These are phyloP conservation scores for Boletus edulis DNA, from an alignment of 768 basidiomycete genomes.

Conservation along the genomic window DNA sequence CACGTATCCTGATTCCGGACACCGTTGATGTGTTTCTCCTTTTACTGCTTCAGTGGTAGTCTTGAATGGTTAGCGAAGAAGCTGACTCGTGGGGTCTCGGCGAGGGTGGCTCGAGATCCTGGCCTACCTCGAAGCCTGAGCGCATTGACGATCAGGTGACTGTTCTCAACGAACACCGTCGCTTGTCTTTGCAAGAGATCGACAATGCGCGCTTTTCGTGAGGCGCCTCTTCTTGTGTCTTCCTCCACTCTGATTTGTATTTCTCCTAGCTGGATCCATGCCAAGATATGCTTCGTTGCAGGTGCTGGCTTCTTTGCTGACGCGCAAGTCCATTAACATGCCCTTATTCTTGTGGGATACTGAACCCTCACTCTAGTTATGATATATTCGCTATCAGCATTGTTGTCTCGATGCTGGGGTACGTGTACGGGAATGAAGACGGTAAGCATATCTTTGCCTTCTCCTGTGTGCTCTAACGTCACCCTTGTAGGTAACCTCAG, in stretches of 20 bases:
- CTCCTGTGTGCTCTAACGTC: not conserved
- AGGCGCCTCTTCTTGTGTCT: constrained; percentile 23
- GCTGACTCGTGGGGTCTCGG: not conserved
- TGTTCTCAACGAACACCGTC: constrained; percentile 64
- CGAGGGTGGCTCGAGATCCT: not conserved
- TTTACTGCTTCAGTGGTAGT: not conserved
- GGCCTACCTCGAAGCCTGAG: not conserved
- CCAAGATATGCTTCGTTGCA: constrained; percentile 63
- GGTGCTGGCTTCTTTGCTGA: constrained; percentile 92
- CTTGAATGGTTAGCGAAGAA: constrained; percentile 11
- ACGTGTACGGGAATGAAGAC: constrained; percentile 57
- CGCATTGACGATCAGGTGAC: not conserved
- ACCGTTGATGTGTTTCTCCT: not conserved
- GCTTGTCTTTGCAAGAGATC: constrained; percentile 75
- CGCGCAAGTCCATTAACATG: constrained; percentile 43
- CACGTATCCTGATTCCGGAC: not conserved
- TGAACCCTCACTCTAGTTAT: constrained; percentile 38
- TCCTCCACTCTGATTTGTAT: not conserved
- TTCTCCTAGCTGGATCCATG: constrained; percentile 69
- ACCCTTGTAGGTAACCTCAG: constrained; percentile 31
- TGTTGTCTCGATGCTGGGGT: constrained; percentile 78
- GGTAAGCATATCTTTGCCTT: constrained; percentile 1
- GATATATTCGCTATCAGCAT: constrained; percentile 91
- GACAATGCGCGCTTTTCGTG: constrained; percentile 85
- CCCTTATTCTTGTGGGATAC: not conserved